Evolutionary conservation across 768 basidiomycete species (phyloP), one percentile per base, ranked within the genome.

Genomic region (Hypholoma sublateritium): DNA sequence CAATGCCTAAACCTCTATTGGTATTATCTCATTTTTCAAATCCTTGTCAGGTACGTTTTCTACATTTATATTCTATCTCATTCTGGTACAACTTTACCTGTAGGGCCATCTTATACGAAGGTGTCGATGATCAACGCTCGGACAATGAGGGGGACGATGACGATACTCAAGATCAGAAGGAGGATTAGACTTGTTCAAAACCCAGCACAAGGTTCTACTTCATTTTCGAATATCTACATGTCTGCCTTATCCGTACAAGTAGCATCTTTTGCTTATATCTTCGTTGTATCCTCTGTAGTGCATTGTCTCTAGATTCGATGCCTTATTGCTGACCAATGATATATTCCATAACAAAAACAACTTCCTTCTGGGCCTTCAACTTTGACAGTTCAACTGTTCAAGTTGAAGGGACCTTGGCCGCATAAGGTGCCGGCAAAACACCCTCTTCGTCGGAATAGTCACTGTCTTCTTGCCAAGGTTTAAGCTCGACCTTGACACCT

Each of bases 1-100:
- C 93, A 95, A 68, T 62, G 83, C 39, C 78, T 99, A 64, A 98
- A 98, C 68, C 57, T 96, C 22, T 97, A 97, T 78, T 98, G 95
- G 95, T 96, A 91, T 70, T 85, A 78, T 72, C 77, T 94, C 24
- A 94, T 98, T 69, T 71, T 82, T 69, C 85, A 93, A 53, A 88
- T 96, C 50, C 76, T 89, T 14, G 70, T 80, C 48, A 80, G 89
- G 92, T 93, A 60, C 43, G 86, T 75, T 51, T 7, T 28, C n/a
- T 14, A 25, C 22, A 42, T 35, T n/a, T 58, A 17, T 49, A 50
- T 17, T 39, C 52, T 32, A 58, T 17, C n/a, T 37, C 42, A 25
- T 41, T 61, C 28, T 3, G 28, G 22, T 54, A 66, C 28, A 69
- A 46, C 4, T 49, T 14, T 51, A 19, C 34, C 22, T 49, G 8